Conservation (phyloP, 2,329 filamentous ascomycete species). For the Thielaviopsis populi region DNA sequence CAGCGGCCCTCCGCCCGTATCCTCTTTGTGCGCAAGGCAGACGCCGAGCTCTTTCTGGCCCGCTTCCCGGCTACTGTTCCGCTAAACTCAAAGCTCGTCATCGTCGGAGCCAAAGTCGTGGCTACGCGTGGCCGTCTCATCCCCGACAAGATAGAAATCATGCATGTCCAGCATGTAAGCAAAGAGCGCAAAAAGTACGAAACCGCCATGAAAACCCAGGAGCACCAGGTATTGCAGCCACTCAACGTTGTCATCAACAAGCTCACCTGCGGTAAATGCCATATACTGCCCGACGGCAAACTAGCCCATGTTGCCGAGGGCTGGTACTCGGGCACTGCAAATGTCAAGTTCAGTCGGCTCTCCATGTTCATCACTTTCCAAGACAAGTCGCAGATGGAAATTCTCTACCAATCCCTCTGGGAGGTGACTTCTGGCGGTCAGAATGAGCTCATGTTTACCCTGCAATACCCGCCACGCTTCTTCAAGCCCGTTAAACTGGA, state of each 20-base stretch:
- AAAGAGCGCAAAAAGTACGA: conserved; percentile 18
- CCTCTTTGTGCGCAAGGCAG: conserved; percentile 27
- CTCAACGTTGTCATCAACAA: conserved; percentile 17
- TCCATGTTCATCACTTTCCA: conserved; percentile 28
- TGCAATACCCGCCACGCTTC: conserved; percentile 37
- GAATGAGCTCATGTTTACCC: conserved; percentile 33
- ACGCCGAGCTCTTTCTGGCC: conserved; percentile 31
- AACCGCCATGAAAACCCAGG: conserved; percentile 17
- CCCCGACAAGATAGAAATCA: conserved; percentile 20
- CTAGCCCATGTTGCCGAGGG: conserved; percentile 33
- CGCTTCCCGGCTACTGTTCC: conserved; percentile 7
- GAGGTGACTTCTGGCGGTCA: conserved; percentile 28
- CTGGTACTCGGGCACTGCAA: conserved; percentile 24
- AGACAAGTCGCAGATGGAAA: conserved; percentile 27
- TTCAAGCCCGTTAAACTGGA: conserved; percentile 23
- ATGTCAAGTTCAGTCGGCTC: conserved; percentile 30
- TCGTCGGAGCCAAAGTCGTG: conserved; percentile 22
- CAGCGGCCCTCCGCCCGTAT: conserved; percentile 26
- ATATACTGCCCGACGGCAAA: conserved; percentile 24
- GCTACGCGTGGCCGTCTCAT: conserved; percentile 25
- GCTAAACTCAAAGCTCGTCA: conserved; percentile 22
- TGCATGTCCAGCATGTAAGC: conserved; percentile 20
- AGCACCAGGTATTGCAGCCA: conserved; percentile 12
- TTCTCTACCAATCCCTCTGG: conserved; percentile 34
- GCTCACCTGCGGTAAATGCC: conserved; percentile 35